Evolutionary conservation across 805 yeast genomes (phyloP).

Genomic region (Hanseniaspora vineae): DNA sequence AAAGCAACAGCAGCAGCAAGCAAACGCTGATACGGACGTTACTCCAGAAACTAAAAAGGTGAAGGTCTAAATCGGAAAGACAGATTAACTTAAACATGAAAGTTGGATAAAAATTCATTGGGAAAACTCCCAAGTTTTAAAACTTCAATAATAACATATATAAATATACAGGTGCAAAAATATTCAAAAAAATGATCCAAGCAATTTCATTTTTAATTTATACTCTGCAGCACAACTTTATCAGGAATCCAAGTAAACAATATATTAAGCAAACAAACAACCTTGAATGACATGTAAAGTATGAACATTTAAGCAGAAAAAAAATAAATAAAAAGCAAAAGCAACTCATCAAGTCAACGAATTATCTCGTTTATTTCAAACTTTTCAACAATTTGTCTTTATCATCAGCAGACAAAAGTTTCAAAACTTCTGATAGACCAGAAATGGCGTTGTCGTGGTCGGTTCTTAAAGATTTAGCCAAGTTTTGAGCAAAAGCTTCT

Average conservation of each 20-base stretch:
- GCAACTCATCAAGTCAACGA: background rate
- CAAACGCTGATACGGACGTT: background rate
- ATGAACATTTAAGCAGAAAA: background rate
- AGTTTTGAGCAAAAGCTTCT: conserved; percentile 52
- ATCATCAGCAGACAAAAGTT: conserved; percentile 41
- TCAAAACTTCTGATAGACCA: conserved; percentile 42
- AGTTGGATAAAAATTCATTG: background rate
- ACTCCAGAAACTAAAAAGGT: conserved; percentile 1
- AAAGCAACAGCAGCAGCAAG: background rate
- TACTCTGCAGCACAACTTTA: too few species aligned
- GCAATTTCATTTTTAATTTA: background rate
- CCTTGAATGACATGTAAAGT: background rate
- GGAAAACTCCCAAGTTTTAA: too few species aligned
- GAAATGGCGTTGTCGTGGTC: conserved; percentile 40
- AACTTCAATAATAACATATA: background rate
- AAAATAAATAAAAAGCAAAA: background rate
- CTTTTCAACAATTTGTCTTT: conserved; percentile 31
- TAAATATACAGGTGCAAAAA: background rate
- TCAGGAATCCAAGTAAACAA: conserved; percentile 1
- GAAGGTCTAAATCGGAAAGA: background rate
- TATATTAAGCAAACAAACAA: conserved; percentile 3
- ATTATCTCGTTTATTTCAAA: conserved; percentile 15
- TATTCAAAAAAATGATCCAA: background rate
- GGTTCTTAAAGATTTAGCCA: conserved; percentile 45
- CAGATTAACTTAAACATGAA: background rate